Evolutionary conservation across 805 yeast genomes (phyloP), one percentile per base, ranked within the genome.

Genomic region (Wickerhamomyces canadensis): DNA sequence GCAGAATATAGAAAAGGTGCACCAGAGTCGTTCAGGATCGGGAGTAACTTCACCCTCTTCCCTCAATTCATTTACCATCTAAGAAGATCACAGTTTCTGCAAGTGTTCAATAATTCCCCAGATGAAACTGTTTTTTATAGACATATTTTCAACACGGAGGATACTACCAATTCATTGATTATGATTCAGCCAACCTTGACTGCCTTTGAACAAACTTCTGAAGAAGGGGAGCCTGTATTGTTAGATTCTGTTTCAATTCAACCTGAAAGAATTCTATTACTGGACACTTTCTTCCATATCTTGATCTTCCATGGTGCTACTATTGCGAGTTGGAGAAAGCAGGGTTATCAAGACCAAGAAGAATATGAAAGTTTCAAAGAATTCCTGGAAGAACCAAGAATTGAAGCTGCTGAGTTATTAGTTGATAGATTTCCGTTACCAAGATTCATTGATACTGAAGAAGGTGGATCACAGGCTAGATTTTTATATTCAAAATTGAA

Each of bases 141-240:
- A 60, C 98, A 93, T 61, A 81, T 87, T 14, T 76, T 93, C 57
- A 74, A 84, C 57, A 80, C 91, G 47, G 97, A 93, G 57, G 97
- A 93, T 58, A 84, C 91, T 30, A 82, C 84, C 47, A 93, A 91
- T 65, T 84, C 97, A 14, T 69, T 93, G 58, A 85, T 89, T 45
- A 93, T 93, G 97, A 91, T 93, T 48, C 98, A 93, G 67, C 99
- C 99, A 40, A 87, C 98, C 1, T 75, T 93, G 60, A 83, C 91
- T 4, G 77, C 95, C 27, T 91, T 82, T 29, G 32, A 29, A 13
- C 32, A 29, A 29, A 16, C 18, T 61, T 74, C 81, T 39, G 78
- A 88, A 60, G 87, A 82, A 54, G 80, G 80, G 35, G 95, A 86
- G 49, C 96, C 98, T 1, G 98, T 93, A 15, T 68, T 93, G 48